Evolutionary conservation across 441 rosid genomes (phyloP), one percentile per base, ranked within the genome.

Genomic region (Populus hybrid): DNA sequence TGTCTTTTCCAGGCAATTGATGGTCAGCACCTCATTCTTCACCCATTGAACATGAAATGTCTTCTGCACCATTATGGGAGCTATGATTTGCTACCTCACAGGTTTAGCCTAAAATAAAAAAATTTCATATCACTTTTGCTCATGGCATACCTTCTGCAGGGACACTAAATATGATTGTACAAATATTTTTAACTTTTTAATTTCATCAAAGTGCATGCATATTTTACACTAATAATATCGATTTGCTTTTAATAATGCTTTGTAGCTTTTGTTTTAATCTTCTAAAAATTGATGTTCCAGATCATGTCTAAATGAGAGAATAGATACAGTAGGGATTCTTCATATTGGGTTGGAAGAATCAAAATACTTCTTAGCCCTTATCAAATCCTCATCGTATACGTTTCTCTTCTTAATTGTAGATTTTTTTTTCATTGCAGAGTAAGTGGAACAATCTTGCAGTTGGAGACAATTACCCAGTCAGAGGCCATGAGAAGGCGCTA

Each of bases 21-120:
- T 82, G 99, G 99, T 76, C 98, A 96, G 86, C 93, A 89, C 82
- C 83, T 94, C 79, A 92, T 96, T 86, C 92, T 96, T 83, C 98
- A 94, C 73, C 86, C 96, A 6, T 82, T 92, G 79, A 94, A 93
- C 79, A 82, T 96, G 97, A 94, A 93, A 83, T 90, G 98, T 82
- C 98, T 96, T 80, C 85, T 94, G 75, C 93, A 91, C 79, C 92
- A 92, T 83, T 93, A 90, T 83, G 98, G 99, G 72, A 90, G 89
- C 89, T 86, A 88, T 84, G 95, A 88, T 79, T 79, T 81, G 80
- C 90, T 93, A 79, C 99, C 98, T 4, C 83, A 88, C 85, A 92
- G 99, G 99, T 96, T 73, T 38, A 83, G 34, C n/a, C 63, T 77
- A 24, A 9, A 42, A 70, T 73, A 75, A 21, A 28, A 28, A 28